Evolutionary conservation across 371 early-diverging fungal species (phyloP).

Genomic region (Mortierella sp.): DNA sequence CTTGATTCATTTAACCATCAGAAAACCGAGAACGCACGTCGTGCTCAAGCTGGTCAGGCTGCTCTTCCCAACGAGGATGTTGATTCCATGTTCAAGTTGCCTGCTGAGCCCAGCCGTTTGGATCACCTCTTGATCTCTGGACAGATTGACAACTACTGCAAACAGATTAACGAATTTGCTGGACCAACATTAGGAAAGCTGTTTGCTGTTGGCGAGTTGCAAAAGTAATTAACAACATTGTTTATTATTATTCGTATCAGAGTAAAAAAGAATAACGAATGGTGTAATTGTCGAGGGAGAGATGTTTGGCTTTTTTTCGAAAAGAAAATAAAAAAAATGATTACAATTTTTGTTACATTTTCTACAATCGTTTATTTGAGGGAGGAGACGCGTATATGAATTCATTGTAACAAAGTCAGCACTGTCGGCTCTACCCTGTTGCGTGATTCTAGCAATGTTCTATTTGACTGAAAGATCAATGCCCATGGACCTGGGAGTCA

Average conservation of each 20-base stretch:
- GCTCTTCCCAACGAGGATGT: constrained; percentile 81
- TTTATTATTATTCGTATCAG: neutral
- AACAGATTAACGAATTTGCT: constrained; percentile 91
- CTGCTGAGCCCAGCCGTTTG: constrained; percentile 91
- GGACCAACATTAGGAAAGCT: constrained; percentile 90
- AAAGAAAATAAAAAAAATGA: neutral
- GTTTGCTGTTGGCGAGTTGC: constrained; percentile 84
- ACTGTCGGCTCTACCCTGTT: neutral
- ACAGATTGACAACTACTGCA: constrained; percentile 92
- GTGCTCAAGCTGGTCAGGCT: constrained; percentile 77
- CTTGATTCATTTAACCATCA: constrained; percentile 27
- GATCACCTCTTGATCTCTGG: constrained; percentile 89
- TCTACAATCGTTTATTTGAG: neutral
- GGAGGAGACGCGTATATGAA: neutral
- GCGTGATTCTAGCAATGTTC: neutral
- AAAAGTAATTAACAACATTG: constrained; percentile 63
- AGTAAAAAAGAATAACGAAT: neutral
- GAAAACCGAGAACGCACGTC: constrained; percentile 85
- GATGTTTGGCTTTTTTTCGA: neutral
- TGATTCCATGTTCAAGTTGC: constrained; percentile 82
- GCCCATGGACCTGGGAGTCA: constrained; percentile 59
- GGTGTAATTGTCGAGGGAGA: neutral
- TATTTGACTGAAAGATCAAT: constrained; percentile 43
- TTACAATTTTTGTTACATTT: neutral
- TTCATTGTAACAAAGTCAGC: neutral